phyloP scores from a whole-genome alignment of 2,329 filamentous ascomycete genomes.

The Neofusicoccum laricinum region DNA sequence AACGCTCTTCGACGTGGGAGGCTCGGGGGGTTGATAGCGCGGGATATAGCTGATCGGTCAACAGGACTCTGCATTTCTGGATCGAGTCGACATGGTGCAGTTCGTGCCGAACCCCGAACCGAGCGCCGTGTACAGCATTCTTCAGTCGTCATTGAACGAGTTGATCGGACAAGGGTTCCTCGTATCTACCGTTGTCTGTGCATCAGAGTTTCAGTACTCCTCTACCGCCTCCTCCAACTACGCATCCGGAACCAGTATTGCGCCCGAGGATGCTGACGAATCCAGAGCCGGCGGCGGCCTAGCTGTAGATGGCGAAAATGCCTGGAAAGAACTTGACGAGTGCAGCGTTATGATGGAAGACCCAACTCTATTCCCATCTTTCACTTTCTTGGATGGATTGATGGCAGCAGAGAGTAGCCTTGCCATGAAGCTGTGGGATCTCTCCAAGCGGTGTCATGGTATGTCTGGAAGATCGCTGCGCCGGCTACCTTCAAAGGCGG shows the following conservation, averaged over 20 bases:
- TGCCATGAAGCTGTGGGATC: slow-evolving; percentile 27
- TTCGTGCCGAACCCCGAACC: slow-evolving; percentile 40
- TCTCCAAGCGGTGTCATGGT: slow-evolving; percentile 31
- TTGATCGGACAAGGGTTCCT: slow-evolving; percentile 40
- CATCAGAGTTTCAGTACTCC: no score
- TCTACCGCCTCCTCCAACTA: no score
- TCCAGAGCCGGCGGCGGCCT: no score
- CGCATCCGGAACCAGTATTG: not conserved
- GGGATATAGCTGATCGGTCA: not conserved
- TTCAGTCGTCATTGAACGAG: slow-evolving; percentile 47
- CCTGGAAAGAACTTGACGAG: not conserved
- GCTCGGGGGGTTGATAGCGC: no score
- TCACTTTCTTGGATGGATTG: not conserved
- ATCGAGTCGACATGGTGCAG: slow-evolving; percentile 49
- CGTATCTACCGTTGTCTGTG: slow-evolving; percentile 12
- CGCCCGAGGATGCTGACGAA: no score
- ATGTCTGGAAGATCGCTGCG: slow-evolving; percentile 24
- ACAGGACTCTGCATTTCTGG: slow-evolving; percentile 47
- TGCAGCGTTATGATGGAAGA: slow-evolving; percentile 1
- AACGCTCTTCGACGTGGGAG: not conserved
- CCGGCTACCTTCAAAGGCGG: slow-evolving; percentile 21
- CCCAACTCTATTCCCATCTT: slow-evolving; percentile 23
- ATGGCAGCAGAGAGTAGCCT: slow-evolving; percentile 20
- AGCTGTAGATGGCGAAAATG: not conserved
- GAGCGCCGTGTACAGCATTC: slow-evolving; percentile 47